Base-by-base conservation (phyloP, 179 eudicot species). In the Silene vulgaris region DNA sequence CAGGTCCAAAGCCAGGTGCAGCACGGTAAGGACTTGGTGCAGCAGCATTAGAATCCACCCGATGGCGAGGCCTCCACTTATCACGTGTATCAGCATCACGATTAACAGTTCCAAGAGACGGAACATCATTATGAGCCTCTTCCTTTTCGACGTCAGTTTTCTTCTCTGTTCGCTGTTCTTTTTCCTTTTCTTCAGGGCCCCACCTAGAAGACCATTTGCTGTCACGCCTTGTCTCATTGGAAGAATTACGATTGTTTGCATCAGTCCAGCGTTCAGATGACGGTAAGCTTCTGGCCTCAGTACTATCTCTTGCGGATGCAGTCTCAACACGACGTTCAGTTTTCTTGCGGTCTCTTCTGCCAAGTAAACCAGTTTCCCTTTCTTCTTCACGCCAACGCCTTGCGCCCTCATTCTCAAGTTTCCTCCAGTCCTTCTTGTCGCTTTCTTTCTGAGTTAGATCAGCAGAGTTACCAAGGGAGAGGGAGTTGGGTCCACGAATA, bases 361-460 rank as follows among this genome's bases (percentile, higher is more conserved):
- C 97, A 78, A 95, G 93, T 78, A 92, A 82, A 75, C 99, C 96
- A 71, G 97, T 95, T 86, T 95, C 99, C 80, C 99, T 84, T 84
- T 95, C 99, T 84, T 95, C 99, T 86, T 95, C 99, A 45, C 97
- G 97, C 99, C 99, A 95, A 77, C 97, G 97, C 74, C 96, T 87
- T 17, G 87, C 86, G 80, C 84, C 81, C 32, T 95, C 97, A 69
- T 85, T 82, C 79, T 95, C 97, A 76, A 75, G 82, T 84, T 78
- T 90, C 81, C 93, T 88, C 97, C 95, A 90, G 73, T 94, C 97
- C 64, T 81, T 95, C 84, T 86, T 95, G 72, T 92, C 99, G 69
- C 81, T 85, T 78, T 90, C 99, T 82, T 93, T 89, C 81, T 80
- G 91, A 81, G 73, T 85, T 66, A 82, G 74, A 84, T 92, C 99